phyloP scores from a whole-genome alignment of 805 yeast genomes.

The Saccharomycopsis selenospora region DNA sequence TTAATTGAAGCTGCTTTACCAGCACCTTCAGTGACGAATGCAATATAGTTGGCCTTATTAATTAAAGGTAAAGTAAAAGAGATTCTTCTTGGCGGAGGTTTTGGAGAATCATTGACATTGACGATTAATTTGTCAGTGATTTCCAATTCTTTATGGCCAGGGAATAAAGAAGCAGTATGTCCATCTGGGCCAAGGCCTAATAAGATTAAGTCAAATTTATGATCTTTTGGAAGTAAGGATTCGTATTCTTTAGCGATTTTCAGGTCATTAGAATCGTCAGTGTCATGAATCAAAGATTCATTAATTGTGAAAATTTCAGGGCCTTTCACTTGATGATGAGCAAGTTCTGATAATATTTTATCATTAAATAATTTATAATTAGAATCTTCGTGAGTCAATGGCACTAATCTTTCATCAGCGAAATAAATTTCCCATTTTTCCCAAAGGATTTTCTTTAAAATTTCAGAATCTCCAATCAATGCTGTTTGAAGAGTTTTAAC shows the following conservation, averaged over 20 bases:
- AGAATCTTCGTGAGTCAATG: slow-evolving; percentile 74
- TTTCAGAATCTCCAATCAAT: slow-evolving; percentile 48
- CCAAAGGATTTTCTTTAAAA: slow-evolving; percentile 50
- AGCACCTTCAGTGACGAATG: slow-evolving; percentile 93
- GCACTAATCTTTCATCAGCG: slow-evolving; percentile 87
- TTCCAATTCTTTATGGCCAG: slow-evolving; percentile 58
- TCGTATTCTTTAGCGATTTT: slow-evolving; percentile 94
- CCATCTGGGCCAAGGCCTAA: slow-evolving; percentile 99
- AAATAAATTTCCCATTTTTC: slow-evolving; percentile 73
- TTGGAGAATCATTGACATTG: slow-evolving; percentile 86
- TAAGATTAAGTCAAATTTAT: slow-evolving; percentile 83
- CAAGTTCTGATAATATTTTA: slow-evolving; percentile 39
- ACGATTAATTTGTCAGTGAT: slow-evolving; percentile 90
- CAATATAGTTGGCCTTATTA: slow-evolving; percentile 84
- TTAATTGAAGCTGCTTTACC: slow-evolving; percentile 69
- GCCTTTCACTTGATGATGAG: slow-evolving; percentile 29
- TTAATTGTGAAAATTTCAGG: slow-evolving; percentile 84
- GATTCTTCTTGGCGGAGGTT: slow-evolving; percentile 79
- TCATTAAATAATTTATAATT: slow-evolving; percentile 82
- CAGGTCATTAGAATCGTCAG: slow-evolving; percentile 40
- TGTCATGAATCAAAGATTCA: slow-evolving; percentile 59
- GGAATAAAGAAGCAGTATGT: slow-evolving; percentile 92
- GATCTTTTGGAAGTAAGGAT: slow-evolving; percentile 75
- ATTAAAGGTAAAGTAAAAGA: slow-evolving; percentile 90
- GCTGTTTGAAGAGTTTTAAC: slow-evolving; percentile 56